These are phyloP conservation scores for Exidia glandulosa DNA, from an alignment of 768 basidiomycete species.

Conservation along the genomic window DNA sequence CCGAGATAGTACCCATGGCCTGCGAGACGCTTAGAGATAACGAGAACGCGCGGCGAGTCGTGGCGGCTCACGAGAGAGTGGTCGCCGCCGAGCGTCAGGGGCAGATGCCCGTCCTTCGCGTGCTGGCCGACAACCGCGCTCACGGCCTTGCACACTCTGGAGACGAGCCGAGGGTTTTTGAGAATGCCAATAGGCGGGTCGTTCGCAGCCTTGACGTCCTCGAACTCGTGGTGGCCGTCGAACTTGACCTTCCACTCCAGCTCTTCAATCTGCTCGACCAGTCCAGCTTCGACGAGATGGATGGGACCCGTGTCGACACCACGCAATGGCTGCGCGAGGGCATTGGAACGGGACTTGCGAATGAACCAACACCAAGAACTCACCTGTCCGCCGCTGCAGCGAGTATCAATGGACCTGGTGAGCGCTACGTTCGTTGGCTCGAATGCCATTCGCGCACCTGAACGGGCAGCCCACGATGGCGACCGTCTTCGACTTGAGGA, in stretches of 20 bases:
- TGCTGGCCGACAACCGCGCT: conserved; percentile 67
- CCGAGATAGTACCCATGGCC: conserved; percentile 92
- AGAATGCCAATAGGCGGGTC: conserved; percentile 82
- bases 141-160: conserved; percentile 68
- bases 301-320: conserved; percentile 88
- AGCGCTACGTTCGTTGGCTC: neutral
- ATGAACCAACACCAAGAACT: neutral
- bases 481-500: neutral
- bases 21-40: conserved; percentile 16
- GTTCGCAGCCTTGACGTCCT: conserved; percentile 47
- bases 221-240: conserved; percentile 83
- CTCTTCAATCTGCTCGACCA: conserved; percentile 59
- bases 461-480: conserved; percentile 83
- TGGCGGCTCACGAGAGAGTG: conserved; percentile 67
- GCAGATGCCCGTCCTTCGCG: conserved; percentile 66
- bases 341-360: neutral
- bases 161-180: conserved; percentile 84
- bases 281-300: conserved; percentile 77
- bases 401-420: neutral
- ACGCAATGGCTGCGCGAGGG: conserved; percentile 41
- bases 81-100: conserved; percentile 90
- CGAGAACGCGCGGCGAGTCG: conserved; percentile 1
- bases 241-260: conserved; percentile 88
- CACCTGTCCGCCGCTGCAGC: conserved; percentile 19
- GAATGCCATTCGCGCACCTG: conserved; percentile 44